phyloP scores from a whole-genome alignment of 1,284 basidiomycete genomes.

The Dichomitus squalens region DNA sequence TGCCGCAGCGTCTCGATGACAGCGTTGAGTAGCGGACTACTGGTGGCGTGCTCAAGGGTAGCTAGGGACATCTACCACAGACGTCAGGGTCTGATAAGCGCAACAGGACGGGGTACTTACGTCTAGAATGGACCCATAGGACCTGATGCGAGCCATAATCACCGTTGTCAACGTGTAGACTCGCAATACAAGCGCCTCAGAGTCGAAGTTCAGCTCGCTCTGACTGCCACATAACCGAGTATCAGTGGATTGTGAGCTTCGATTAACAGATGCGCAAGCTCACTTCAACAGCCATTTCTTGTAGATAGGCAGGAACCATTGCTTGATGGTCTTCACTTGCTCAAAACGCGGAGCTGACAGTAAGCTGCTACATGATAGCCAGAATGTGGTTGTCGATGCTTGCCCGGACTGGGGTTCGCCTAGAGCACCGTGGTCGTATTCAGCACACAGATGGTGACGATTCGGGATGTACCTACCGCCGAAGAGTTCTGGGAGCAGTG shows the following conservation, averaged over 20 bases:
- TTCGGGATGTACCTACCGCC: slow-evolving; percentile 45
- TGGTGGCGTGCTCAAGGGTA: slow-evolving; percentile 52
- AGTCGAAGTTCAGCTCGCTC: slow-evolving; percentile 1
- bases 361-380: slow-evolving; percentile 46
- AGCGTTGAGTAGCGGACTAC: slow-evolving; percentile 54
- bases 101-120: slow-evolving; percentile 39
- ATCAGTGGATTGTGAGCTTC: not conserved
- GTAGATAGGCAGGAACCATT: slow-evolving; percentile 72
- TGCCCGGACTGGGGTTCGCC: slow-evolving; percentile 33
- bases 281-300: slow-evolving; percentile 54
- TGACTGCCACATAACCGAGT: slow-evolving; percentile 9
- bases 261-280: slow-evolving; percentile 15
- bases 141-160: slow-evolving; percentile 60
- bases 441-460: not conserved
- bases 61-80: slow-evolving; percentile 56
- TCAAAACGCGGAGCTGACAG: slow-evolving; percentile 65
- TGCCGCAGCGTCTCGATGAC: slow-evolving; percentile 69
- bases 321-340: slow-evolving; percentile 64
- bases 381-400: slow-evolving; percentile 42
- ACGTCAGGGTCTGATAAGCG: not conserved
- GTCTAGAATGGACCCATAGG: slow-evolving; percentile 68
- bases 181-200: slow-evolving; percentile 29
- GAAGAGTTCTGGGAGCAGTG: slow-evolving; percentile 66
- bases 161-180: slow-evolving; percentile 62
- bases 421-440: slow-evolving; percentile 18